Evolutionary conservation across 352 stramenopile species (phyloP), one percentile per base, ranked within the genome.

Genomic region (Globisporangium cederbergense): DNA sequence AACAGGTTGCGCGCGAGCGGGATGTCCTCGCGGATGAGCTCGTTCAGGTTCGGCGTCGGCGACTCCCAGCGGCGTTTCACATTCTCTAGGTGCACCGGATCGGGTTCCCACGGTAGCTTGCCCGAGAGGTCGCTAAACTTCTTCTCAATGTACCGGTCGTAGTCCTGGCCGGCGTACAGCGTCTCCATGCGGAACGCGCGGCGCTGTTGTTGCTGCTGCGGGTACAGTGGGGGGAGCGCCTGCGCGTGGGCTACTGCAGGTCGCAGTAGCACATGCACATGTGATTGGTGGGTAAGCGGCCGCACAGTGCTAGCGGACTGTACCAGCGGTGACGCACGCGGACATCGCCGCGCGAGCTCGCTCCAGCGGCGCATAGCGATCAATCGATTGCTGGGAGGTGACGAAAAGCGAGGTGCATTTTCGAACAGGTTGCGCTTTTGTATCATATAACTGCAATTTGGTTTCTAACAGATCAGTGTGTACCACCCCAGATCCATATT

Each of bases 11-110:
- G 75, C 43, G 87, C 87, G 8, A 79, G 70, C 7, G 79, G 77
- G 7, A 94, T 75, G 59, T 96, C 82, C 32, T 94, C 77, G 50
- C 85, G 83, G 63, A 96, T 88, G 28, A 96, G 69, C 57, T 91
- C 84, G 60, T 94, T 91, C 20, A 96, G 69, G 18, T 79, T 93
- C 11, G 83, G 81, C 54, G 86, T 75, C 4, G 80, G 75, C 20
- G 71, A 75, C 32, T 77, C 62, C 86, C 83, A 94, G 32, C 62
- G 67, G 20, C 66, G 75, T 69, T 90, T 89, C 34, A 91, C 52
- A 28, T 69, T 72, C 22, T 81, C 66, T 40, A 94, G 70, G 58
- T 87, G 77, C 55, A 74, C 74, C 42, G 78, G 36, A 40, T 90
- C 75, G 34, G 86, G 86, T 67, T 94, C 86, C 86, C 86, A 94